Evolutionary conservation across 2,329 filamentous ascomycete species (phyloP), one percentile per base, ranked within the genome.

Genomic region (Pseudogymnoascus sp.): DNA sequence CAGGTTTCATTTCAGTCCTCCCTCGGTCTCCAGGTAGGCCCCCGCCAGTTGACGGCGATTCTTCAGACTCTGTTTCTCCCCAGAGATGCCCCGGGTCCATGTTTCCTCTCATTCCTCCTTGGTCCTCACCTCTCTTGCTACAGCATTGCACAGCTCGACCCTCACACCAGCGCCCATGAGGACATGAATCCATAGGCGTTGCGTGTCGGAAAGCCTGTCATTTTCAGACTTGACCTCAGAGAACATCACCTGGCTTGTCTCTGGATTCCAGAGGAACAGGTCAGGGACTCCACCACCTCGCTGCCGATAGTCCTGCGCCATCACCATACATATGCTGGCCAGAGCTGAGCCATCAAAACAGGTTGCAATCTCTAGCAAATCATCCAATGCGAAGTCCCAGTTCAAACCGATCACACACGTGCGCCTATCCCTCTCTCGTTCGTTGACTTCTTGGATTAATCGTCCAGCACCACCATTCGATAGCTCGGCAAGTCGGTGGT

Each of bases 181-280:
- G 6, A 97, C 91, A 78, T 97, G 90, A 69, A 97, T 96, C 94
- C 94, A 99, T 67, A 99, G 81, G 67, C 94, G 80, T 77, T 99
- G 94, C 16, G 92, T 96, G 77, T 99, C 94, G 74, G 93, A 97
- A 70, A 99, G 78, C 38, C 92, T 85, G 79, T 99, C 94, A 74
- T 96, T 97, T 72, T 86, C 87, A 67, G 86, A 90, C 77, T 92
- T 92, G 62, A 92, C 88, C 74, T 90, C 87, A 4, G 81, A 81
- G 73, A 94, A 93, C 81, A 91, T 86, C 39, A 70, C 65, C 36
- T 65, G 64, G 58, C 65, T 65, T 60, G 67, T 67, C 60, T 65
- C 64, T 20, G 59, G 59, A 60, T 71, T 68, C 94, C 94, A 99
- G 2, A 99, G 80, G 65, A 99, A 89, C 65, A 99, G 76, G 78